phyloP scores from a whole-genome alignment of 805 yeast genomes.

The Myxozyma melibiosi region DNA sequence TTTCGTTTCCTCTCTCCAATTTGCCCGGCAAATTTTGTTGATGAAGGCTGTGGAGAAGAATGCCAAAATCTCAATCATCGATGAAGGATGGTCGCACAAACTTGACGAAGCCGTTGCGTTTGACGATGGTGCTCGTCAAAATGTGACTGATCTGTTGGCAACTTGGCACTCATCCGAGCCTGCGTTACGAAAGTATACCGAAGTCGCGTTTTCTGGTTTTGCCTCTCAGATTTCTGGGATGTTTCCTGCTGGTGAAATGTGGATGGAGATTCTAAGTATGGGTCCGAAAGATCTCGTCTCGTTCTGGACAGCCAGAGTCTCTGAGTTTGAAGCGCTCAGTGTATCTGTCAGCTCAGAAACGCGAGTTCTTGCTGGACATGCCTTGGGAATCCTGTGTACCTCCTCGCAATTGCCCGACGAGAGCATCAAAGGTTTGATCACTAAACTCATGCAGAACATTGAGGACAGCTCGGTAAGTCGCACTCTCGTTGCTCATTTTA shows the following conservation, averaged over 20 bases:
- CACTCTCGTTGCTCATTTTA: too few relatives aligned
- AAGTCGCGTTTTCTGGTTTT: constrained; percentile 11
- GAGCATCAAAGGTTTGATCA: background rate
- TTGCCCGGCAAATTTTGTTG: constrained; percentile 60
- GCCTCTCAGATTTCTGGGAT: constrained; percentile 16
- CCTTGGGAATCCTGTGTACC: constrained; percentile 46
- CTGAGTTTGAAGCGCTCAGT: constrained; percentile 15
- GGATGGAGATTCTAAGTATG: constrained; percentile 39
- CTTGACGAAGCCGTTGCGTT: constrained; percentile 67
- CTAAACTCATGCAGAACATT: background rate
- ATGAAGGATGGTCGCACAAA: constrained; percentile 73
- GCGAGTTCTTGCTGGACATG: constrained; percentile 46
- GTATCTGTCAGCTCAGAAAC: constrained; percentile 19
- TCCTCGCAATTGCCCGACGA: background rate
- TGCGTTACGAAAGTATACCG: constrained; percentile 3
- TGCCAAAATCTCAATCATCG: constrained; percentile 60
- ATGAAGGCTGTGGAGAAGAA: constrained; percentile 62
- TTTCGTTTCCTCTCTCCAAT: constrained; percentile 49
- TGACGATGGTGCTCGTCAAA: constrained; percentile 55
- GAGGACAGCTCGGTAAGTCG: background rate
- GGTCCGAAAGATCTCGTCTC: constrained; percentile 34
- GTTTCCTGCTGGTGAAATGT: constrained; percentile 32
- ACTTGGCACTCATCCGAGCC: background rate
- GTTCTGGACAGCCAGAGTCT: constrained; percentile 24
- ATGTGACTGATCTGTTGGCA: constrained; percentile 2